Conservation (phyloP, 768 basidiomycete genomes). For the Coprinopsis strossmayeri region DNA sequence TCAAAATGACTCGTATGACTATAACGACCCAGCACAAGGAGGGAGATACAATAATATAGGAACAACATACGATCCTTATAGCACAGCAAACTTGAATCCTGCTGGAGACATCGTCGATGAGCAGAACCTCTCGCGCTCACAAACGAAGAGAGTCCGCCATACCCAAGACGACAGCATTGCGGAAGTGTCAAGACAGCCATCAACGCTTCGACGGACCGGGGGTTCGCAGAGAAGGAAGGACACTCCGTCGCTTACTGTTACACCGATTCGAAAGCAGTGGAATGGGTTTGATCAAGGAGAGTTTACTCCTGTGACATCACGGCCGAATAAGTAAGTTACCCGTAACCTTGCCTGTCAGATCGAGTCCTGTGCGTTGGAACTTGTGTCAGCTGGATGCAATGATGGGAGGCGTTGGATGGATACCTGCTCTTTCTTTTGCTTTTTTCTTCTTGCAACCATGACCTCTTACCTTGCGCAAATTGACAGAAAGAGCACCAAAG, state of each 20-base stretch:
- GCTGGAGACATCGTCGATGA: conserved; percentile 9
- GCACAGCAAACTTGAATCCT: conserved; percentile 20
- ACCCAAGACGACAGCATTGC: background rate
- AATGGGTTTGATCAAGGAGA: conserved; percentile 36
- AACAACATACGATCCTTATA: conserved; percentile 27
- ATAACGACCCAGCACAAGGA: background rate
- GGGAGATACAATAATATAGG: conserved; percentile 44
- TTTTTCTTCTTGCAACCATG: background rate
- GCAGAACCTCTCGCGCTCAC: background rate
- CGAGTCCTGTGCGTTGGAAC: background rate
- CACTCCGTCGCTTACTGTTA: conserved; percentile 14
- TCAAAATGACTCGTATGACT: conserved; percentile 2
- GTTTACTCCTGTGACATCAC: conserved; percentile 27
- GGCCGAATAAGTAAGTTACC: conserved; percentile 19
- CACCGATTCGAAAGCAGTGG: conserved; percentile 22
- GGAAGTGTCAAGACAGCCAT: background rate
- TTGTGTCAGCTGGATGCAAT: too few relatives aligned
- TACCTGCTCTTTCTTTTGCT: background rate
- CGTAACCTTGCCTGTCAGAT: background rate
- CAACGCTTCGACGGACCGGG: conserved; percentile 14
- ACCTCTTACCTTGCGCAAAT: background rate
- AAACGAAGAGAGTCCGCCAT: conserved; percentile 1
- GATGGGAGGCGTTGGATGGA: background rate
- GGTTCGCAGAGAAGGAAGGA: conserved; percentile 13
- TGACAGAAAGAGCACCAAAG: conserved; percentile 28